Percentiles rank a stretch among this genome's conserved stretches.
phyloP scores from a whole-genome alignment of 2,329 filamentous ascomycete species.

The Polychaeton citri region DNA sequence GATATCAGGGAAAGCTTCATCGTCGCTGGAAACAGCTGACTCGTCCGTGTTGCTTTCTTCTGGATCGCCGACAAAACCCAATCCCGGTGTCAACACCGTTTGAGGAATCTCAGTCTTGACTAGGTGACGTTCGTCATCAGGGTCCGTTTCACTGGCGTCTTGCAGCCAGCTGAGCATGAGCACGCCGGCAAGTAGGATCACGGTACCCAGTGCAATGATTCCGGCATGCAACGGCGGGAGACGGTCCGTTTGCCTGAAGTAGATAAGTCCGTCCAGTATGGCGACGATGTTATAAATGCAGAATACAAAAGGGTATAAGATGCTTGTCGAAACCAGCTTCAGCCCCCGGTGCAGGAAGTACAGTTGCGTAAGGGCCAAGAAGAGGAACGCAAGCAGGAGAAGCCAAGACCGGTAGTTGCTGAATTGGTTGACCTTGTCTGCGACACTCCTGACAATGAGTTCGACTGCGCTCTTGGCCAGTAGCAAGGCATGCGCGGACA shows the following conservation, averaged over 20 bases:
- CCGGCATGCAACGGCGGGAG: slow-evolving; percentile 63
- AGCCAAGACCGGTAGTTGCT: slow-evolving; percentile 90
- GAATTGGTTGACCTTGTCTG: slow-evolving; percentile 85
- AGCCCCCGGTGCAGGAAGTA: slow-evolving; percentile 92
- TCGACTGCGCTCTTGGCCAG: slow-evolving; percentile 96
- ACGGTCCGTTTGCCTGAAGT: slow-evolving; percentile 78
- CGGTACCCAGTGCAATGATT: slow-evolving; percentile 74
- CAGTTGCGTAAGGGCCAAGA: slow-evolving; percentile 74
- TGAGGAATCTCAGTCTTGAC: slow-evolving; percentile 28
- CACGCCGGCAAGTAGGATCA: slow-evolving; percentile 75
- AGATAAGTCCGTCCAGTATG: slow-evolving; percentile 92
- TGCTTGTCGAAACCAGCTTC: slow-evolving; percentile 87
- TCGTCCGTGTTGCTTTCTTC: slow-evolving; percentile 14
- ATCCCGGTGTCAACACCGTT: slow-evolving; percentile 65
- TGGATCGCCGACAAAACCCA: slow-evolving; percentile 42
- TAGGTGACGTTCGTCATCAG: slow-evolving; percentile 37
- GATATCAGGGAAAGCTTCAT: slow-evolving; percentile 6
- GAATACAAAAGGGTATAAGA: slow-evolving; percentile 93
- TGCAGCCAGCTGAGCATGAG: slow-evolving; percentile 88
- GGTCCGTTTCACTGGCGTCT: slow-evolving; percentile 49
- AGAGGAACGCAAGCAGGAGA: slow-evolving; percentile 68
- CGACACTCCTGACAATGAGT: slow-evolving; percentile 72
- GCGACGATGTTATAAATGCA: slow-evolving; percentile 99
- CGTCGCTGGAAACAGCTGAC: slow-evolving; percentile 10
- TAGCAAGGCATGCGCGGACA: slow-evolving; percentile 85